Evolutionary conservation across 164 flowering plant species (phyloP), one percentile per base, ranked within the genome.

Genomic region (Warburgia ugandensis): DNA sequence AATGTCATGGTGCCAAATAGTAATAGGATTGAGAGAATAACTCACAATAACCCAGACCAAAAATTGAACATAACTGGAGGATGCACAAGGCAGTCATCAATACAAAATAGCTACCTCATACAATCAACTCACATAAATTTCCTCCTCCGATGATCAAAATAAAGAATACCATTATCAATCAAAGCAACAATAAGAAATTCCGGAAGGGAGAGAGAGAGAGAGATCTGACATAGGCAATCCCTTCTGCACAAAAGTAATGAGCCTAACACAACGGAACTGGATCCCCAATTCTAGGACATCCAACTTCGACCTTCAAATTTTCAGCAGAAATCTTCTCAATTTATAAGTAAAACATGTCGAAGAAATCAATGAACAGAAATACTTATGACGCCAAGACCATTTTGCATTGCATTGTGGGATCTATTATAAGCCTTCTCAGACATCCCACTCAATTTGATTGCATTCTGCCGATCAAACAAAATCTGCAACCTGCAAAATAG

Each of bases 181-280:
- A n/a, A n/a, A n/a, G n/a, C n/a, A n/a, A n/a, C 23, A 3, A 8
- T 10, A 3, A 35, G 22, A 21, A 7, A 48, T 7, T 12, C 22
- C 38, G 27, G 1, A 14, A 28, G 27, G 17, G 26, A n/a, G 28
- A 32, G 23, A 17, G 49, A 52, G 41, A 10, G 44, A 26, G 10
- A 30, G 44, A 51, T 17, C 96, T 84, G 78, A 94, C 99, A 70
- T 68, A 27, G 79, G 65, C 26, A 94, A 56, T 1, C 88, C 88
- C 59, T 73, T 86, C 33, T 65, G 72, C 48, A 79, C 94, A 41
- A 79, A 56, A 26, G 96, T 94, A 50, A 94, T 76, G 38, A 94
- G 74, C 62, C 97, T 70, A 30, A 94, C 78, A 36, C 99, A 86
- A 5, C 99, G 97, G 53, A 94, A 94, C 54, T 81, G 97, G 55